Evolutionary conservation across 208 protist species (phyloP), one percentile per base, ranked within the genome.

Genomic region (Wallacemonas sp.): DNA sequence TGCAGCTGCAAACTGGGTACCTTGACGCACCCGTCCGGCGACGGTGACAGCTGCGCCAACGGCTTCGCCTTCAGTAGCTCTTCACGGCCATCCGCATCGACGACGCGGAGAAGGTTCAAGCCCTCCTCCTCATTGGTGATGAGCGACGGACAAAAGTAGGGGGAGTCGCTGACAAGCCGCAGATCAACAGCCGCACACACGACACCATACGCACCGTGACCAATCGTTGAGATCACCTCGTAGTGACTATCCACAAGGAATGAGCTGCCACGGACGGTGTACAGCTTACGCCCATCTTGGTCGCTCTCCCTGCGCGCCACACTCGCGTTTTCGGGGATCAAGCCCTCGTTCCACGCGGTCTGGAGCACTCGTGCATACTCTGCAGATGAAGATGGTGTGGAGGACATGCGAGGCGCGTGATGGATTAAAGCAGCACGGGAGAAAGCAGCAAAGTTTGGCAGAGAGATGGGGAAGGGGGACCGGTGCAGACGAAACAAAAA

Each of bases 181-280:
- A 86, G 61, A 46, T 89, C 77, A 5, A 85, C 72, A 0, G 82
- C 89, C 18, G 84, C 82, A 48, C 89, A 95, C 36, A 92, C 87
- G 3, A 91, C 61, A 18, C 89, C 87, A 57, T 95, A 94, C 1
- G 87, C 78, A 22, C 87, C 89, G 54, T 74, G 70, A 4, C 89
- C 89, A 2, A 95, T 74, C 1, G 65, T 63, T 12, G 72, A 85
- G 5, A 85, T 65, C 32, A 93, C 64, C 31, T 86, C 75, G 46
- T 89, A 95, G 45, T 90, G 82, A 22, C 69, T 54, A 22, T 86
- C 78, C 22, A 94, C 87, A 26, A 86, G 44, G 20, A 95, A 94
- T 10, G 38, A 41, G 5, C 64, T 77, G 11, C 84, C 82, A 18
- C 64, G 66, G 3, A 92, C 71, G 1, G 57, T 72, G 65, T 91